phyloP scores from a whole-genome alignment of 1,139 yeast species.

The Pichia sp. region DNA sequence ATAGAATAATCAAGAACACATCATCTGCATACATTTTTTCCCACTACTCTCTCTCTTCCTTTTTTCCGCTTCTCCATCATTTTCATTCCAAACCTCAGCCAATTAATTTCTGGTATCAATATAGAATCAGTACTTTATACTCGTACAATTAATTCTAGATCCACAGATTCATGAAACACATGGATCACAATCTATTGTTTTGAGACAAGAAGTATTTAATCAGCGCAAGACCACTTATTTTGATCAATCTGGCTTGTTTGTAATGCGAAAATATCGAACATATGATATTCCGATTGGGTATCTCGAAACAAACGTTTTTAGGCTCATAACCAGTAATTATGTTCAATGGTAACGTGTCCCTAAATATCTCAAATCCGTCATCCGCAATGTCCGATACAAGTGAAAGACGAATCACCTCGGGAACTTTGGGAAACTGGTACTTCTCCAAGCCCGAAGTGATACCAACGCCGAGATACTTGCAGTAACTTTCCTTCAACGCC shows the following conservation, averaged over 20 bases:
- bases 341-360: not conserved
- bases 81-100: no score
- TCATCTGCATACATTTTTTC: no score
- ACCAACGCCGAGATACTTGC: conserved; percentile 58
- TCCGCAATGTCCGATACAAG: no score
- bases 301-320: conserved; percentile 3
- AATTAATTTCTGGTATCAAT: no score
- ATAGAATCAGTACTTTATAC: no score
- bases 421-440: conserved; percentile 22
- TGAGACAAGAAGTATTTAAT: conserved; percentile 6
- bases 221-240: conserved; percentile 5
- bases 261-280: conserved; percentile 13
- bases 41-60: not conserved
- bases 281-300: conserved; percentile 5
- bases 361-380: not conserved
- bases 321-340: conserved; percentile 3
- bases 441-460: conserved; percentile 42
- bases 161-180: no score
- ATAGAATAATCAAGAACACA: no score
- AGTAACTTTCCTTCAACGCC: conserved; percentile 69
- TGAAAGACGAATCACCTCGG: not conserved
- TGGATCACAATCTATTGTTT: no score
- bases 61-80: not conserved
- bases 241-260: conserved; percentile 1
- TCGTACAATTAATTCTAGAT: no score